Evolutionary conservation across 2,329 filamentous ascomycete genomes (phyloP).

Genomic region (Pezicula carpinea): DNA sequence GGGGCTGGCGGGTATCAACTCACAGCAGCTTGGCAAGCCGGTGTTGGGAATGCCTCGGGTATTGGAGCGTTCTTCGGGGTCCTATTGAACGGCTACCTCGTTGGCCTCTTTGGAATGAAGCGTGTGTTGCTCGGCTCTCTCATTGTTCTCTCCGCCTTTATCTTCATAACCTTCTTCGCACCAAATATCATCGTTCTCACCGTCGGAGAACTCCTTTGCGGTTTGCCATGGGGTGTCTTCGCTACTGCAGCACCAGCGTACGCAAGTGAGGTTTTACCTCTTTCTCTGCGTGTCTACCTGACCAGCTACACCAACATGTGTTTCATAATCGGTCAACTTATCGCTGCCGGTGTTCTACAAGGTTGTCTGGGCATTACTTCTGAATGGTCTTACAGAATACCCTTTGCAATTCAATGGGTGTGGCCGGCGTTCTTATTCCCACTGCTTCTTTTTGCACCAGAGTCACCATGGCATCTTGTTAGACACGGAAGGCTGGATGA

Average conservation of each 20-base stretch:
- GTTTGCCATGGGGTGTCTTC: constrained; percentile 46
- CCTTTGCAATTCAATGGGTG: constrained; percentile 33
- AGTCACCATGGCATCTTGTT: constrained; percentile 45
- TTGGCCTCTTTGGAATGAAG: constrained; percentile 42
- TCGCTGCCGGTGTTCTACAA: constrained; percentile 41
- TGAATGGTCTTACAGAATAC: constrained; percentile 11
- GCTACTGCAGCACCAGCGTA: constrained; percentile 39
- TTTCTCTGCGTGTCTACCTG: constrained; percentile 36
- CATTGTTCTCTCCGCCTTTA: constrained; percentile 37
- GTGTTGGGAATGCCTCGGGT: constrained; percentile 17
- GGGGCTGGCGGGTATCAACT: constrained; percentile 7
- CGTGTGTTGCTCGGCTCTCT: constrained; percentile 40
- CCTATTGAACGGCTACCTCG: constrained; percentile 40
- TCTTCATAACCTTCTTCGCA: constrained; percentile 44
- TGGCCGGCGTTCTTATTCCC: constrained; percentile 41
- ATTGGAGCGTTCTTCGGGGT: constrained; percentile 37
- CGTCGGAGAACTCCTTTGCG: constrained; percentile 41
- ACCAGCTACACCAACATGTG: constrained; percentile 41
- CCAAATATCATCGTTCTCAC: constrained; percentile 39
- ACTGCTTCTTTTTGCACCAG: constrained; percentile 39
- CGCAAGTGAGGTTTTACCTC: constrained; percentile 37
- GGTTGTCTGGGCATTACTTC: constrained; percentile 34
- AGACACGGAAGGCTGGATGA: constrained; percentile 37
- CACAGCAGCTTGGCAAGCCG: constrained; percentile 17
- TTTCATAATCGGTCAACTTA: constrained; percentile 44